Evolutionary conservation across 352 stramenopile genomes (phyloP).

Genomic region (Pythium brassicae): DNA sequence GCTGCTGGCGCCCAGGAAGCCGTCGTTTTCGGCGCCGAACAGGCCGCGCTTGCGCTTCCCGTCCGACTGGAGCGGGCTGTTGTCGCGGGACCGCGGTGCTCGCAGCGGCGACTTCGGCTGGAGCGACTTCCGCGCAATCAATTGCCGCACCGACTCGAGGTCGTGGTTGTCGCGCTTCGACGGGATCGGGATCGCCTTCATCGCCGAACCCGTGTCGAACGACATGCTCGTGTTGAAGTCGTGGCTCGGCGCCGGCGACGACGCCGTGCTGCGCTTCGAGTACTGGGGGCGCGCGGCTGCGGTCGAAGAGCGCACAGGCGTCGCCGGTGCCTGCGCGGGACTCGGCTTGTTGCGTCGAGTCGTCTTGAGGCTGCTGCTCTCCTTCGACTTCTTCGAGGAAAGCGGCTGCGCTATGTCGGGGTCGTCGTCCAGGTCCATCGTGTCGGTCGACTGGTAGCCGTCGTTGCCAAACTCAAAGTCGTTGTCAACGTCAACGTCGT

Average conservation of each 20-base stretch:
- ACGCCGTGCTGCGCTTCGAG: conserved; percentile 17
- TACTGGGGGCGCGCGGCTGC: conserved; percentile 10
- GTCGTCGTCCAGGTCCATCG: conserved; percentile 19
- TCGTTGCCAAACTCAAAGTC: conserved; percentile 21
- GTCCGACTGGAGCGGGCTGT: background rate
- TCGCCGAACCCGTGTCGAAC: conserved; percentile 15
- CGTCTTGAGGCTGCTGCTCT: background rate
- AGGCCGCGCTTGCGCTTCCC: conserved; percentile 23
- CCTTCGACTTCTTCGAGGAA: too few species aligned
- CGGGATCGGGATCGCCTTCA: conserved; percentile 26
- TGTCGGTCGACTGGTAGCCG: conserved; percentile 18
- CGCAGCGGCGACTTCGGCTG: conserved; percentile 5
- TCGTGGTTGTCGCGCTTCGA: conserved; percentile 16
- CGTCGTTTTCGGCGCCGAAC: conserved; percentile 23
- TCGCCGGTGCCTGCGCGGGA: background rate
- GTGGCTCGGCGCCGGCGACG: conserved; percentile 13
- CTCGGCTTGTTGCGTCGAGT: background rate
- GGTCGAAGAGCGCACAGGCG: conserved; percentile 1
- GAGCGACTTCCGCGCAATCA: conserved; percentile 16
- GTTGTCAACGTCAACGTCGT: conserved; percentile 25
- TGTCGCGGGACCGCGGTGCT: background rate
- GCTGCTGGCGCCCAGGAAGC: conserved; percentile 28
- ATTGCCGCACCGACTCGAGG: conserved; percentile 8
- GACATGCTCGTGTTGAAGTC: conserved; percentile 18
- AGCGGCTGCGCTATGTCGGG: background rate